These are phyloP conservation scores for Linaria vulgaris DNA, from an alignment of 257 asterid species.

Conservation along the genomic window DNA sequence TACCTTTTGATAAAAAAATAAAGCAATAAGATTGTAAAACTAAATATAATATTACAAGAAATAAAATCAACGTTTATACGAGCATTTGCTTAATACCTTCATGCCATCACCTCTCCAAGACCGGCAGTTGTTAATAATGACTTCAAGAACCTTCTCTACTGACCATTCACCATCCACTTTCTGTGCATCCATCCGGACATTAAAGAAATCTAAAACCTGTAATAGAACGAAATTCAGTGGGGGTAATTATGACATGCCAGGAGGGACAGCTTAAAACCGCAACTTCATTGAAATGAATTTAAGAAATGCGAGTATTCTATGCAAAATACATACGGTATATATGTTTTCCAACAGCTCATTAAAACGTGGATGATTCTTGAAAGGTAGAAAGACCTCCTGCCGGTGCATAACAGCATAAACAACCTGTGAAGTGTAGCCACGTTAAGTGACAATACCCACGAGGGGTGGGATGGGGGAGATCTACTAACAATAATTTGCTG, in stretches of 20 bases:
- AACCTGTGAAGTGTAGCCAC: conserved; percentile 56
- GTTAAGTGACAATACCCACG: conserved; percentile 12
- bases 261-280: conserved; percentile 3
- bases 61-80: conserved; percentile 10
- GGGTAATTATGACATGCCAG: not conserved
- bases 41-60: not conserved
- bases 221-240: conserved; percentile 10
- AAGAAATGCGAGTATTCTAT: conserved; percentile 17
- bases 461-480: too few relatives aligned
- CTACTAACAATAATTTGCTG: conserved; percentile 9
- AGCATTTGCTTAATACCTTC: conserved; percentile 53
- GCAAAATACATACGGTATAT: conserved; percentile 51
- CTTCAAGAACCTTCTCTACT: conserved; percentile 87
- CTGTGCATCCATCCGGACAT: conserved; percentile 78
- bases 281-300: conserved; percentile 7
- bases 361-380: conserved; percentile 91
- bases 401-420: conserved; percentile 93
- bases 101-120: conserved; percentile 98
- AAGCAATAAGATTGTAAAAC: conserved; percentile 18
- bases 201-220: conserved; percentile 90
- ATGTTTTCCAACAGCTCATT: conserved; percentile 87
- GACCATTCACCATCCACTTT: conserved; percentile 82
- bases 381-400: conserved; percentile 91
- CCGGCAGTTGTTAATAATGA: conserved; percentile 69
- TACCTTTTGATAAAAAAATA: conserved; percentile 45